Evolutionary conservation across 2,329 filamentous ascomycete species (phyloP), one percentile per base, ranked within the genome.

Genomic region (Claviceps sp.): DNA sequence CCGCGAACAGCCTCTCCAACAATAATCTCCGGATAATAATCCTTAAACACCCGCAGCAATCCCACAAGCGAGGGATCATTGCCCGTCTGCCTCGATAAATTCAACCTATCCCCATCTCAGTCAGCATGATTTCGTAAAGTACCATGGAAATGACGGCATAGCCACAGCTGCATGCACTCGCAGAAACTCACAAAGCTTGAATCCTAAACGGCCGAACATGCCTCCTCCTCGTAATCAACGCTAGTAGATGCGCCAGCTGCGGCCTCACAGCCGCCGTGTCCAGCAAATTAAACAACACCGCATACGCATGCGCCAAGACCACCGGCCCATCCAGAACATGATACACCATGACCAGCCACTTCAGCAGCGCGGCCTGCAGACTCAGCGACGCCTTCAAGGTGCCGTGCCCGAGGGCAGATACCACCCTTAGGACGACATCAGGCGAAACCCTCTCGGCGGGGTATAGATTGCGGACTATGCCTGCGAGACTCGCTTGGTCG

Each of bases 11-110:
- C 72, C 56, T 85, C 84, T 22, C 84, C 86, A 14, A 91, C 77
- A 54, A 94, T 87, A 51, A 94, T 87, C 63, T 95, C 88, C 0
- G 88, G 88, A 61, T 91, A 94, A 66, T 91, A 94, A 63, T 91
- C 88, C 63, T 93, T 93, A 70, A 84, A 94, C n/a, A 91, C 81
- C 52, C 85, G 79, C 48, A 94, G 71, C 18, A 95, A 72, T 3
- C 86, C 86, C 40, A 85, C 75, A 38, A 95, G 70, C 50, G 82
- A 77, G 48, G 84, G 84, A 52, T 95, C 88, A 60, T 86, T 85
- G 18, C 83, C 84, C 4, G 74, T 77, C 60, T 81, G 77, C 44
- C 79, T 69, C 2, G 78, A 77, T 37, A 83, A 64, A 40, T 72
- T 71, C 56, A 84, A 70, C 48, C 79, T 84, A 9, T 9, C 42